phyloP scores from a whole-genome alignment of 1,284 basidiomycete genomes.

The Xerocomus minutiporus region DNA sequence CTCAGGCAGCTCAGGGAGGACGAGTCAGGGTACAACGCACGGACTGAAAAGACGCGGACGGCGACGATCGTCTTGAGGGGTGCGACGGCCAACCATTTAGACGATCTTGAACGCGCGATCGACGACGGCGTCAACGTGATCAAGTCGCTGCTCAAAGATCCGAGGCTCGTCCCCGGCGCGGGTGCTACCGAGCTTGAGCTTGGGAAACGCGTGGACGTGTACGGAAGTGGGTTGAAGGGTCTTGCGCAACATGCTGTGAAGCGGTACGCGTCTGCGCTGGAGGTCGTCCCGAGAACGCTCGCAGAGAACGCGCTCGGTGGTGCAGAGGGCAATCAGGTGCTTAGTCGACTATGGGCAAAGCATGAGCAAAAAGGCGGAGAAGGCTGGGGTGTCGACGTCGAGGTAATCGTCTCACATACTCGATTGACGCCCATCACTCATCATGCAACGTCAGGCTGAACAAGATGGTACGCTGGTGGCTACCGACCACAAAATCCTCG shows the following conservation, averaged over 20 bases:
- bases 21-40: conserved; percentile 55
- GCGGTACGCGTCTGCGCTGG: conserved; percentile 85
- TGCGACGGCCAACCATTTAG: conserved; percentile 90
- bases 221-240: conserved; percentile 87
- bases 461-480: conserved; percentile 70
- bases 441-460: conserved; percentile 51
- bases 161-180: conserved; percentile 88
- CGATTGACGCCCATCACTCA: neutral
- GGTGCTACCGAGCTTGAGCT: conserved; percentile 94
- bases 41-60: conserved; percentile 71
- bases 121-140: conserved; percentile 98
- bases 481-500: conserved; percentile 64
- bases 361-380: conserved; percentile 74
- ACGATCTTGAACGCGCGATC: conserved; percentile 93
- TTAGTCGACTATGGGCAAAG: conserved; percentile 85
- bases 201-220: conserved; percentile 76
- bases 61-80: conserved; percentile 96
- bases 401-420: conserved; percentile 46
- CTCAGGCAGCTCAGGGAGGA: conserved; percentile 77
- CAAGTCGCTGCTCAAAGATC: conserved; percentile 89
- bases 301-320: conserved; percentile 94
- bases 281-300: conserved; percentile 89
- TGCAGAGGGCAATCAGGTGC: conserved; percentile 88
- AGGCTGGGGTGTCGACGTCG: conserved; percentile 88
- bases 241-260: conserved; percentile 93